Base-by-base conservation (phyloP, 257 asterid genomes). In the Plantago major region DNA sequence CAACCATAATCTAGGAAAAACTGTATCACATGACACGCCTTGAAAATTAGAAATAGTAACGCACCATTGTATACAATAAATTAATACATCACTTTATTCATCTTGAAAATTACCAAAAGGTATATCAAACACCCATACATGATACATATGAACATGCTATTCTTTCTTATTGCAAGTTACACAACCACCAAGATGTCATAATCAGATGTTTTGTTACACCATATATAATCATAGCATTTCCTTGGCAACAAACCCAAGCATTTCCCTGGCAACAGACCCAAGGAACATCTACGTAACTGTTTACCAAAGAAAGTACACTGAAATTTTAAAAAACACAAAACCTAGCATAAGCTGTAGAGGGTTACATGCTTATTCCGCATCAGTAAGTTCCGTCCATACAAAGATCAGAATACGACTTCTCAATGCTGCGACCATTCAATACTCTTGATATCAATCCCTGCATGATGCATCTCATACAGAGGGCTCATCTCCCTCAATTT, bases 401-500 rank as follows among this genome's bases (percentile, higher is more conserved):
- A 48, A 55, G 46, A 8, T 60, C 68, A 48, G 51, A 54, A 52
- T 55, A 19, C 28, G 60, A 56, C 16, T 52, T 40, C 50, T 81
- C 63, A 89, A 71, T 93, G 97, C 63, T 93, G 99, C 0, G 97
- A 2, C 99, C 99, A 93, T 46, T 87, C 77, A 48, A 93, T 93
- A 44, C 81, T 89, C 85, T 87, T 93, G 38, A 93, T 82, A 66
- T 93, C 96, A 64, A 93, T 93, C 18, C 97, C 99, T 65, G 82
- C 95, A 79, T 93, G 82, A 63, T 70, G 83, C 97, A 93, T 93
- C 79, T 93, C 99, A 76, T 89, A 93, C 5, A 93, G 85, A 5
- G 99, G 99, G 69, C 99, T 89, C 94, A 93, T 80, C 67, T 89
- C 99, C 81, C 99, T 84, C 76, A 93, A 73, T 53, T 93, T 93